A percentile compares a stretch with the other conserved stretches of the same genome.
Conservation (phyloP, 495 filamentous ascomycete species). For the Podospora sp. region DNA sequence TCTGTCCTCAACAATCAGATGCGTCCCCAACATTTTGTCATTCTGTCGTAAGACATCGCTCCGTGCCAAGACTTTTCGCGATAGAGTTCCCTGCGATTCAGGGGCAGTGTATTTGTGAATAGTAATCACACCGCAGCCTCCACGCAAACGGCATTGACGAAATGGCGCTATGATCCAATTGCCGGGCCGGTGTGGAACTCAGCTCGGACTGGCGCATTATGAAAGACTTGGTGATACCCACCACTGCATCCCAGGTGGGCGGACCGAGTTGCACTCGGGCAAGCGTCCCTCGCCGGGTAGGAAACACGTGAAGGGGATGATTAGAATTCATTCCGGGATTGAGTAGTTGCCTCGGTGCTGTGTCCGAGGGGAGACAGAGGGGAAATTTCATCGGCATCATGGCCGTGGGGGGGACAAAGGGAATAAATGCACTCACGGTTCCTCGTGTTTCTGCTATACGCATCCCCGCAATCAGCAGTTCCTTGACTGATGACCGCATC, state of each 20-base stretch:
- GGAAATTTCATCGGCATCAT: too few relatives aligned
- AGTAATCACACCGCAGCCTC: conserved; percentile 13
- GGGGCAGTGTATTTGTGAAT: conserved; percentile 6
- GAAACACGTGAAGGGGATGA: background rate
- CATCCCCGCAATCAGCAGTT: background rate
- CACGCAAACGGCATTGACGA: background rate
- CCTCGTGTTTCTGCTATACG: background rate
- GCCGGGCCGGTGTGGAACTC: background rate
- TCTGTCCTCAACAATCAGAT: background rate
- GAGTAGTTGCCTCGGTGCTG: background rate
- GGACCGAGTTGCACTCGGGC: too few relatives aligned
- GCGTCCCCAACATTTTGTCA: background rate
- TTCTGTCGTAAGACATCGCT: background rate
- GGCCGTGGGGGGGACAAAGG: background rate
- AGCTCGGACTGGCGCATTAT: background rate
- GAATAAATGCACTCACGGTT: background rate
- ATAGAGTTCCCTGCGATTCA: background rate
- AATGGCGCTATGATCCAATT: background rate
- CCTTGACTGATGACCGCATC: background rate
- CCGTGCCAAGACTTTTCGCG: background rate
- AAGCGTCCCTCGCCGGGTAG: too few relatives aligned
- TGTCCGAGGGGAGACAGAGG: too few relatives aligned
- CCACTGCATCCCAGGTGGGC: background rate
- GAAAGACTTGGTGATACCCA: background rate
- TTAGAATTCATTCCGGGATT: background rate